These are phyloP conservation scores for Astragalus glycyphyllos DNA, from an alignment of 306 rosid genomes.

Conservation along the genomic window DNA sequence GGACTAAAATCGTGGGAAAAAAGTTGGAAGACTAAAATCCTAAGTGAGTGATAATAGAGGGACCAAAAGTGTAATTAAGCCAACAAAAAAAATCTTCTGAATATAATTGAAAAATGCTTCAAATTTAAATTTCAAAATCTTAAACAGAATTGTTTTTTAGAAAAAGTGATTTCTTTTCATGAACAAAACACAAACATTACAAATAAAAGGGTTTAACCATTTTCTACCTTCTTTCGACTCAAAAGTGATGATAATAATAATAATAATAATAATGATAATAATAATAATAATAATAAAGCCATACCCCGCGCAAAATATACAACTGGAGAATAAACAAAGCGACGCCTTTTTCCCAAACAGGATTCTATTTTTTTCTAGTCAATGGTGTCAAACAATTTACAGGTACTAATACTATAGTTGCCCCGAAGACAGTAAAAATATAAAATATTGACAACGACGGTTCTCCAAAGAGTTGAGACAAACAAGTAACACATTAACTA, in stretches of 20 bases:
- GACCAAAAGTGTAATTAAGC: no score
- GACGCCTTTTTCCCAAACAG: conserved; percentile 14
- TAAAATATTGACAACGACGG: conserved; percentile 27
- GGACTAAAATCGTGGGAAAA: no score
- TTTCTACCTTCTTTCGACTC: neutral
- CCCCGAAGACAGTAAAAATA: neutral
- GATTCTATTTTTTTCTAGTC: conserved; percentile 38
- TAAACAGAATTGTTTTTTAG: no score
- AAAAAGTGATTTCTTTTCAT: neutral
- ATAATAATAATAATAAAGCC: neutral
- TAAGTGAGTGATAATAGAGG: no score
- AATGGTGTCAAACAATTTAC: conserved; percentile 38
- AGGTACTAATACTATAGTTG: conserved; percentile 8
- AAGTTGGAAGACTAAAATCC: no score
- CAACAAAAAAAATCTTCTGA: no score
- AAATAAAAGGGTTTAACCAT: neutral
- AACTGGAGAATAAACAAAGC: conserved; percentile 16
- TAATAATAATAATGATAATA: neutral
- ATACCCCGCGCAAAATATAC: neutral
- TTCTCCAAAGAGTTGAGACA: conserved; percentile 36
- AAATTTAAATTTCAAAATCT: no score
- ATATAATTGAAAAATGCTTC: no score
- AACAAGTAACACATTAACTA: conserved; percentile 20
- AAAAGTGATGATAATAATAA: neutral
- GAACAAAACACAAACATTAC: neutral